phyloP scores from a whole-genome alignment of 805 yeast species.

The Citeromyces matritensis region DNA sequence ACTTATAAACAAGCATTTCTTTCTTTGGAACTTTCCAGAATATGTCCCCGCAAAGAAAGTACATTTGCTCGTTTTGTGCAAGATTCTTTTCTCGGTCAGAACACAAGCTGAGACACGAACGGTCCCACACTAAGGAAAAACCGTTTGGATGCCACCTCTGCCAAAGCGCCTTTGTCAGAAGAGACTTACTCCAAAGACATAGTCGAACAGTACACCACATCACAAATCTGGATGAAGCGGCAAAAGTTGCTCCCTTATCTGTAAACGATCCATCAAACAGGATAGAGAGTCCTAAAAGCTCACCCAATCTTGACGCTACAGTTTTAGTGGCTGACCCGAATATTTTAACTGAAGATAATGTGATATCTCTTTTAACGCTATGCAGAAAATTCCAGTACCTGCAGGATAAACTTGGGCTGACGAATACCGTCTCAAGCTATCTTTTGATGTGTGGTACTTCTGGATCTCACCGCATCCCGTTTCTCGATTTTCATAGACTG shows the following conservation, averaged over 20 bases:
- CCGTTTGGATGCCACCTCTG: conserved; percentile 67
- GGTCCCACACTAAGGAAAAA: conserved; percentile 68
- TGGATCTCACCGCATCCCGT: conserved; percentile 7
- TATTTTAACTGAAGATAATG: conserved; percentile 2
- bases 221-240: conserved; percentile 1
- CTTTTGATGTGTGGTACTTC: conserved; percentile 9
- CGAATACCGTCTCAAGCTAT: conserved; percentile 11
- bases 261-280: background rate
- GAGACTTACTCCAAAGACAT: conserved; percentile 68
- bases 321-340: background rate
- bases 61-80: conserved; percentile 68
- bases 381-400: conserved; percentile 14
- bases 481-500: conserved; percentile 9
- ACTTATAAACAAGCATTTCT: too few species aligned
- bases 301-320: background rate
- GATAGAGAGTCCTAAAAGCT: background rate
- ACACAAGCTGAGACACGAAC: conserved; percentile 64
- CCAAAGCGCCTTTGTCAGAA: conserved; percentile 56
- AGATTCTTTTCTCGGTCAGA: conserved; percentile 70
- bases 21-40: conserved; percentile 1
- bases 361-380: conserved; percentile 4
- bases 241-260: too few species aligned
- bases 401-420: conserved; percentile 6
- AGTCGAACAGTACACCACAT: conserved; percentile 60
- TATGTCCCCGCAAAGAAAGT: conserved; percentile 39